Evolutionary conservation across 225 moss, liverwort and hornwort genomes (phyloP), one percentile per base, ranked within the genome.

Genomic region (Straminergon stramineum): DNA sequence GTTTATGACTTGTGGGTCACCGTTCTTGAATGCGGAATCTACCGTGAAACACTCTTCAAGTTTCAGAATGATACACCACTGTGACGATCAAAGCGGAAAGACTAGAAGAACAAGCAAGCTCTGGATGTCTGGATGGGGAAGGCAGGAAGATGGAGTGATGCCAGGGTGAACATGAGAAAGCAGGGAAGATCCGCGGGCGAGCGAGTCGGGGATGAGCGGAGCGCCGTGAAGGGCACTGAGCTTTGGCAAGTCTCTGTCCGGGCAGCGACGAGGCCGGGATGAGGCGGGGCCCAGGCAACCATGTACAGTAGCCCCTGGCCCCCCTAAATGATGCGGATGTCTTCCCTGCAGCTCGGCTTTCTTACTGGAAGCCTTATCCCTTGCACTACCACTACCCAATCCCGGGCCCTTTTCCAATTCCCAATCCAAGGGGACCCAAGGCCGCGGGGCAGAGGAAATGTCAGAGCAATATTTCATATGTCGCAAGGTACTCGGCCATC

Each of bases 351-450:
- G 18, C 19, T 57, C 43, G 27, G 22, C 10, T 80, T 56, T 66
- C 64, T 43, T 48, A 88, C 37, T 74, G 89, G 90, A n/a, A 51
- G 56, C 85, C 92, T 93, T 93, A 93, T 93, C 93, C 84, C 82
- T 39, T 57, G 82, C 19, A 51, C 57, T 64, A 76, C 65, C 85
- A 82, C 17, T 76, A 81, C 62, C 63, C 82, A 83, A 83, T 83
- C 83, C 83, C 35, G 41, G 35, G 51, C 37, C 65, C 66, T 91
- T 92, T 89, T 89, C 92, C 87, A 87, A 81, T 89, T 70, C 82
- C 21, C 53, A 52, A 64, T 37, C 53, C n/a, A 65, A 8, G 8
- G 39, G 65, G 65, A 70, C 89, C 91, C 85, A 81, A 70, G 65
- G 71, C 87, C 89, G 89, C 32, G 80, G 89, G 88, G 66, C 92